Evolutionary conservation across 177 flowering plant genomes (phyloP), one percentile per base, ranked within the genome.

Genomic region (Vitis hybrid): DNA sequence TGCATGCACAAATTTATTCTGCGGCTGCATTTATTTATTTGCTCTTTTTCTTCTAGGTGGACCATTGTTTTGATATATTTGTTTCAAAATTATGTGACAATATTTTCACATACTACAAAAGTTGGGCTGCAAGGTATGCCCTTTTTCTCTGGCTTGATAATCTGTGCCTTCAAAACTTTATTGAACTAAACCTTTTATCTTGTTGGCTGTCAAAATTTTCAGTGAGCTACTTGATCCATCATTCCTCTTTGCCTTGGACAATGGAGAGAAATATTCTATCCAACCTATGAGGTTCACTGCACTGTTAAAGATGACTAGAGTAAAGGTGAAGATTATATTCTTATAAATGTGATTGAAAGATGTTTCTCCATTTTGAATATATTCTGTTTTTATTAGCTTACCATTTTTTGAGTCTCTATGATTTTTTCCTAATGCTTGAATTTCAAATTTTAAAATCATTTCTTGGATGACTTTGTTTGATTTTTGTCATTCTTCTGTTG

Each of bases 221-320:
- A 96, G 99, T 74, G 94, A 93, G 71, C 81, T 90, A 61, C 97
- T 96, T 68, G 99, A 96, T 87, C 88, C 99, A 35, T 90, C 97
- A 55, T 96, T 96, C 80, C 84, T 96, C 48, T 96, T 91, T 84
- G 87, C 98, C 58, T 73, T 87, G 81, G 99, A 96, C 76, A 88
- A 87, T 81, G 99, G 92, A 58, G 98, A 93, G 78, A 89, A 84
- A 71, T 96, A 83, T 83, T 76, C 87, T 74, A 78, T 93, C 60
- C 92, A 82, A 76, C 97, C 99, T 32, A 82, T 87, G 87, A 84
- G 94, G 76, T 90, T 90, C 71, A 76, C 79, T 71, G 79, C 92
- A n/a, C 77, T 96, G 50, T 79, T 96, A 60, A 88, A 85, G 77
- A 89, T 90, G 88, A 88, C 91, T 11, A 87, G 95, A 80, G 90